These are phyloP conservation scores for Fusarium oligoseptatum DNA, from an alignment of 2,329 filamentous ascomycete species.

Conservation along the genomic window DNA sequence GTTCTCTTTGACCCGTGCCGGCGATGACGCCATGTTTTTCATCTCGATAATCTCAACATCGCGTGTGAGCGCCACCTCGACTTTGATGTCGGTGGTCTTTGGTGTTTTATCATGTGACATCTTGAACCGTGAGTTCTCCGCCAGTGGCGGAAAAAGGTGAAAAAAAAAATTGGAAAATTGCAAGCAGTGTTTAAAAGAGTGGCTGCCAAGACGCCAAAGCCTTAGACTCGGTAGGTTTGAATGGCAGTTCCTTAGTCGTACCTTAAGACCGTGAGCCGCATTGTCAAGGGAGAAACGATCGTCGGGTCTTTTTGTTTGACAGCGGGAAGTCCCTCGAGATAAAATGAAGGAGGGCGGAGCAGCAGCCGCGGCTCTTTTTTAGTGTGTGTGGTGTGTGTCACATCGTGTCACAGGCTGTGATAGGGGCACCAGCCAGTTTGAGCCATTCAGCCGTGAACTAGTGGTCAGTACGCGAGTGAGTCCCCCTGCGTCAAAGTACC, in stretches of 20 bases:
- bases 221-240: neutral
- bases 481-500: neutral
- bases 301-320: constrained; percentile 2
- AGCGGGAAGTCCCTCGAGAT: constrained; percentile 1
- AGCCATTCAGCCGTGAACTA: constrained; percentile 1
- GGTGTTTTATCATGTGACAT: constrained; percentile 34
- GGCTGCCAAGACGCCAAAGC: neutral
- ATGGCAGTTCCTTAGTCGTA: neutral
- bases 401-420: neutral
- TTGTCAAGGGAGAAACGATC: constrained; percentile 3
- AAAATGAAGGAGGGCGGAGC: neutral
- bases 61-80: constrained; percentile 34
- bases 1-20: constrained; percentile 13
- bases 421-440: neutral
- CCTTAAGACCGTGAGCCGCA: neutral
- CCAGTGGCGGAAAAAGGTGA: neutral
- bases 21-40: constrained; percentile 22
- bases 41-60: constrained; percentile 36
- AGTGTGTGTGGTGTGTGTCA: neutral
- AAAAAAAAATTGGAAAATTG: neutral
- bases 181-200: neutral
- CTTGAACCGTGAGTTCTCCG: neutral
- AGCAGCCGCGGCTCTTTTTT: neutral
- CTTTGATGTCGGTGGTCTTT: constrained; percentile 36
- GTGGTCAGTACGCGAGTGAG: neutral